Evolutionary conservation across 2,329 filamentous ascomycete species (phyloP).

Genomic region (Ophiosphaerella korrae): DNA sequence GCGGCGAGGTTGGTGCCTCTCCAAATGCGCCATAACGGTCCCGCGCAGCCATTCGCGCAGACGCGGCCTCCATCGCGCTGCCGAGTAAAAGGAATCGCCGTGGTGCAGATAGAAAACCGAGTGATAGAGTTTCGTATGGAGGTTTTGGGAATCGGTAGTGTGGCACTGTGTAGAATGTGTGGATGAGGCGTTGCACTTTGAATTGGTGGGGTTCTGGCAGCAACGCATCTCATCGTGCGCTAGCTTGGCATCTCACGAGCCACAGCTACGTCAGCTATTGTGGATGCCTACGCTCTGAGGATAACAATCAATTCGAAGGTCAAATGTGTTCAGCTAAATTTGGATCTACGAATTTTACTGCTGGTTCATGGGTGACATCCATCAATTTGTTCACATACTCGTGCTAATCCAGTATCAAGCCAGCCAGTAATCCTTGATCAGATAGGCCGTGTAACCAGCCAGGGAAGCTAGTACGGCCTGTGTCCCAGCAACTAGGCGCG

Average conservation of each 20-base stretch:
- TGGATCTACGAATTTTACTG: no score
- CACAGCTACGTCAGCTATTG: constrained; percentile 17
- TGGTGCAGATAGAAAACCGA: not conserved
- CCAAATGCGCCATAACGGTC: constrained; percentile 89
- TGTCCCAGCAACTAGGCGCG: constrained; percentile 26
- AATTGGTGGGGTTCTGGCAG: constrained; percentile 19
- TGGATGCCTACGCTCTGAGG: constrained; percentile 1
- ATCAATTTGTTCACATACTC: no score
- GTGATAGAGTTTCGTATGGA: not conserved
- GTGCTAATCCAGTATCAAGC: constrained; percentile 7
- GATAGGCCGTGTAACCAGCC: constrained; percentile 38
- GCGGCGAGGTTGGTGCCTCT: constrained; percentile 78
- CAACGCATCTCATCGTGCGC: constrained; percentile 8
- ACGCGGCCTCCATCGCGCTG: constrained; percentile 80
- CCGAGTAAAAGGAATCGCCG: constrained; percentile 3
- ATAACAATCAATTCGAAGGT: not conserved
- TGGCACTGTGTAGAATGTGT: constrained; percentile 6
- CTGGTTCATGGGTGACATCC: no score
- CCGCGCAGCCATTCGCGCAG: constrained; percentile 90
- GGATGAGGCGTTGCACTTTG: constrained; percentile 13
- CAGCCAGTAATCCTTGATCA: constrained; percentile 39
- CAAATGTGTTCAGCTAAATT: no score
- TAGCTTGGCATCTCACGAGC: constrained; percentile 21
- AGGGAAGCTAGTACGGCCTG: constrained; percentile 34
- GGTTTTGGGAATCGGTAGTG: constrained; percentile 3